A percentile compares a stretch with the other conserved stretches of the same genome.
Conservation (phyloP, 345 rosid genomes). For the Camelina laxa region DNA sequence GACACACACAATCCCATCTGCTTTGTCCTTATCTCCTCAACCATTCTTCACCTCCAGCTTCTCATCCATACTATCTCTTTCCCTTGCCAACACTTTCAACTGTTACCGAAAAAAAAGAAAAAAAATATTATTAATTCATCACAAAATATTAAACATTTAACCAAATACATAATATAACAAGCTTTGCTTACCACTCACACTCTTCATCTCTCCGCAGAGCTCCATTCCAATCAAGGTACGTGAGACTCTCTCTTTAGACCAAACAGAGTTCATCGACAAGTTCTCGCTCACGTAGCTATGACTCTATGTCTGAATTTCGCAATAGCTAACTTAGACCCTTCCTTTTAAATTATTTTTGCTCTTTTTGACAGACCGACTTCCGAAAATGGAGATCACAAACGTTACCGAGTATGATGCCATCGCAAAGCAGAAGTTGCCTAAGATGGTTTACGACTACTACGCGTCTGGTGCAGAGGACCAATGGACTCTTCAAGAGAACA, state of each 20-base stretch:
- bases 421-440: slow-evolving; percentile 72
- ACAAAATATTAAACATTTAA: background rate
- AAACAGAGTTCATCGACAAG: slow-evolving; percentile 8
- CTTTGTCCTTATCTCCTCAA: slow-evolving; percentile 45
- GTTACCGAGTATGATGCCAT: slow-evolving; percentile 72
- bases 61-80: slow-evolving; percentile 53
- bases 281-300: background rate
- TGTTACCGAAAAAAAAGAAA: background rate
- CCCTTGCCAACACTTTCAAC: background rate
- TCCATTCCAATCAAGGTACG: slow-evolving; percentile 30
- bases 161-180: slow-evolving; percentile 22
- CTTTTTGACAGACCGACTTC: slow-evolving; percentile 24
- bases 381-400: slow-evolving; percentile 71
- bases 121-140: background rate
- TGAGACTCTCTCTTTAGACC: slow-evolving; percentile 12
- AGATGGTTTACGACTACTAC: slow-evolving; percentile 81
- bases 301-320: background rate
- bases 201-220: slow-evolving; percentile 26
- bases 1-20: slow-evolving; percentile 39
- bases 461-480: slow-evolving; percentile 88
- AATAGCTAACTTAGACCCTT: slow-evolving; percentile 1
- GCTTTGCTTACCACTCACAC: slow-evolving; percentile 1
- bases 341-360: background rate
- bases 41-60: slow-evolving; percentile 59
- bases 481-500: slow-evolving; percentile 74